A percentile compares a stretch with the other conserved stretches of the same genome.
Conservation (phyloP, 805 yeast species). For the Nakazawaea pomicola region DNA sequence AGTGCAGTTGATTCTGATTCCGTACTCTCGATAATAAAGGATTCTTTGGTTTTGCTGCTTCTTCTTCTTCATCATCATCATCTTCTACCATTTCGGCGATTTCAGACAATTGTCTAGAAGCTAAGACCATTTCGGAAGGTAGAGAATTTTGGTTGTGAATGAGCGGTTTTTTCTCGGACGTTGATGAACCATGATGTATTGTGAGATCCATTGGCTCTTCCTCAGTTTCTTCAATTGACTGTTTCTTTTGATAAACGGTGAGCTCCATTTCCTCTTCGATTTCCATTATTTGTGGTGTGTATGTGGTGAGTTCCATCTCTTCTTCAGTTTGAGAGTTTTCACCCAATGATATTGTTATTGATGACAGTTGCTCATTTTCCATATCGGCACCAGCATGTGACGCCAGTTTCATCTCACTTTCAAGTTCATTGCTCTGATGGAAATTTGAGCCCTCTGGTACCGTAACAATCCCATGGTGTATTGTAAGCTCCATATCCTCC, state of each 20-base stretch:
- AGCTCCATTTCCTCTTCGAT: background rate
- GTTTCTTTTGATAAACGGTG: slow-evolving; percentile 1
- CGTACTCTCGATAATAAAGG: slow-evolving; percentile 1
- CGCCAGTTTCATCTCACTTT: no score
- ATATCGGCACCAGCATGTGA: no score
- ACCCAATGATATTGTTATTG: no score
- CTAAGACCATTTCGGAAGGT: background rate
- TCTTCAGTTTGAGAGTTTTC: no score
- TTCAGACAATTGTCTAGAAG: background rate
- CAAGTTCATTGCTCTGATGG: no score
- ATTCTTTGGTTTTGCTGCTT: slow-evolving; percentile 1
- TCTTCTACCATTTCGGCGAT: slow-evolving; percentile 18
- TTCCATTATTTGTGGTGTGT: background rate
- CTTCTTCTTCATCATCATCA: slow-evolving; percentile 5
- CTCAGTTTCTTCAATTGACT: slow-evolving; percentile 5
- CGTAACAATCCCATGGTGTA: no score
- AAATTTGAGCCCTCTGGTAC: no score
- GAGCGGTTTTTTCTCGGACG: no score
- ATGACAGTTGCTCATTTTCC: no score
- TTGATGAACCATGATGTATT: background rate
- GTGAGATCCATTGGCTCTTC: slow-evolving; percentile 3
- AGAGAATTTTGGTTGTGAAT: no score
- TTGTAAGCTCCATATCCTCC: no score
- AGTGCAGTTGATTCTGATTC: background rate
- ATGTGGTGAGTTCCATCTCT: slow-evolving; percentile 17